These are phyloP conservation scores for Areca catechu DNA, from an alignment of 176 grass and related monocot species.

Conservation along the genomic window DNA sequence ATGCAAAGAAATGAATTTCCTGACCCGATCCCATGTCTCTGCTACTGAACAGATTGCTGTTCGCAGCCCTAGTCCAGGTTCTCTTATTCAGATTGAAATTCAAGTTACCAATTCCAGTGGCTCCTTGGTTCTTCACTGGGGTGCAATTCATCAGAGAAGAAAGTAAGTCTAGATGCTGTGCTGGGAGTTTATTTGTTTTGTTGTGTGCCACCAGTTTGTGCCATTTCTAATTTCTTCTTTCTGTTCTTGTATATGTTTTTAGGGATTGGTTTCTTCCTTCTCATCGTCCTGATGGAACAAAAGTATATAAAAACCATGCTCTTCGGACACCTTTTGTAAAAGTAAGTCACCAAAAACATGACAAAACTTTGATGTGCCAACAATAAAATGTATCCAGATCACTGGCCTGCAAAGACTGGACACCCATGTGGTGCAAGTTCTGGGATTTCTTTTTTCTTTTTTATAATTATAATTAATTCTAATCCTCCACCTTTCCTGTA, in stretches of 20 bases:
- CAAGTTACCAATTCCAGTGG: constrained; percentile 51
- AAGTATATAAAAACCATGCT: constrained; percentile 63
- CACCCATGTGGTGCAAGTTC: too few relatives aligned
- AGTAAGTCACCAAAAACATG: constrained; percentile 29
- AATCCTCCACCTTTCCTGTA: constrained; percentile 20
- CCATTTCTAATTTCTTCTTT: background rate
- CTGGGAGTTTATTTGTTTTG: constrained; percentile 2
- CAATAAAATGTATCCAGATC: too few relatives aligned
- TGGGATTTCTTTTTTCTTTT: too few relatives aligned
- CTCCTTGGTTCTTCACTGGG: constrained; percentile 80
- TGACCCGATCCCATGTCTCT: constrained; percentile 3
- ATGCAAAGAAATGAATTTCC: constrained; percentile 9
- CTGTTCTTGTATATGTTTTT: constrained; percentile 24
- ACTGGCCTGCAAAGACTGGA: too few relatives aligned
- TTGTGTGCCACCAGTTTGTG: too few relatives aligned
- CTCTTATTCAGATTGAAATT: constrained; percentile 34
- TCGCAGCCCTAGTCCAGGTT: constrained; percentile 26
- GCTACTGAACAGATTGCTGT: constrained; percentile 40
- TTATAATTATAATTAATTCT: background rate
- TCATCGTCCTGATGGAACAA: constrained; percentile 51
- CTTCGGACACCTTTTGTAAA: constrained; percentile 69
- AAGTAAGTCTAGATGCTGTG: constrained; percentile 28
- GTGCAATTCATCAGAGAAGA: constrained; percentile 37
- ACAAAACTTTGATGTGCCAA: too few relatives aligned
- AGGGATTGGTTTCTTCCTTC: constrained; percentile 73